A percentile compares a stretch with the other conserved stretches of the same genome.
These are phyloP conservation scores for Penicillium macrosclerotiorum DNA, from an alignment of 495 filamentous ascomycete species.

Conservation along the genomic window DNA sequence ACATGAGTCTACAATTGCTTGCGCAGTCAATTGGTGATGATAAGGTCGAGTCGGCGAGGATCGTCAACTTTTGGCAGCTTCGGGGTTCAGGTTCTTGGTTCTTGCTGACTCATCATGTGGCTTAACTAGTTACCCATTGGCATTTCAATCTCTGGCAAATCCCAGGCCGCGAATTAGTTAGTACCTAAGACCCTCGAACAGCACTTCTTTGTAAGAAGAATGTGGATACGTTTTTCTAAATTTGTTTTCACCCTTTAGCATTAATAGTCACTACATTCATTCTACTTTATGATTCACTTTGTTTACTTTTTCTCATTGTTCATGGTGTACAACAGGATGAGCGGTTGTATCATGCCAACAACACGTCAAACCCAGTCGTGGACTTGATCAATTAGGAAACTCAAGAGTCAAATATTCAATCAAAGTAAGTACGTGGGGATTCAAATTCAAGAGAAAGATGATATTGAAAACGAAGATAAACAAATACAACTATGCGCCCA, in stretches of 20 bases:
- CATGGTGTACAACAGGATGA: neutral
- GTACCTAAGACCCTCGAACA: no score
- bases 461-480: constrained; percentile 1
- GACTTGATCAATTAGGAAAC: no score
- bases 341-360: neutral
- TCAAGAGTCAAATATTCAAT: no score
- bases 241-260: no score
- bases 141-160: constrained; percentile 1
- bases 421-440: neutral
- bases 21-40: constrained; percentile 27
- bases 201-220: no score
- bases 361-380: no score
- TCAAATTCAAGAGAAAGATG: constrained; percentile 6
- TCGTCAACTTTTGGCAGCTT: constrained; percentile 11
- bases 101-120: constrained; percentile 4
- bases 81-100: constrained; percentile 13
- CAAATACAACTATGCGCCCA: constrained; percentile 19
- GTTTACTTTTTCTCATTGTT: neutral
- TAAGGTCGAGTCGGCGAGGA: neutral
- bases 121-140: neutral
- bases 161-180: neutral
- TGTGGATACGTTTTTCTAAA: no score
- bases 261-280: neutral
- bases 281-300: no score
- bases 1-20: constrained; percentile 32